Evolutionary conservation across 371 early-diverging fungal species (phyloP), one percentile per base, ranked within the genome.

Genomic region (Circinella umbellata): DNA sequence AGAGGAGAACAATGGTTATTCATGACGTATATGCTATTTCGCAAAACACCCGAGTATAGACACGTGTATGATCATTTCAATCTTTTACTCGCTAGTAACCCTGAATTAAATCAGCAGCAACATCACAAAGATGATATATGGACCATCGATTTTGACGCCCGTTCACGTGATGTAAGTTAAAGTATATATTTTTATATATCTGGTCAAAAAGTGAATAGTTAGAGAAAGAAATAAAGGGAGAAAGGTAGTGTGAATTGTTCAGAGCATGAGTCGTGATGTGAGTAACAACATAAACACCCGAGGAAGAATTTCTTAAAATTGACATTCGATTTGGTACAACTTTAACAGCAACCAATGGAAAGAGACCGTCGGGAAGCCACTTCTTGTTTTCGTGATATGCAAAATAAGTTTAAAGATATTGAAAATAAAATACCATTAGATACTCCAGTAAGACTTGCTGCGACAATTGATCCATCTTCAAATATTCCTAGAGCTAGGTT

Each of bases 31-130:
- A n/a, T 17, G 27, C 37, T 27, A 34, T 49, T 17, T 65, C 27
- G 27, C 27, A 27, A 20, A 34, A 37, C 10, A 34, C 11, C 48
- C 20, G 6, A 27, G 2, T 18, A 4, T 27, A 77, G 85, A 18
- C 83, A 85, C 64, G 39, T 80, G 36, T 77, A 78, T 42, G 83
- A 82, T 64, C 83, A 85, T 54, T 85, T 73, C 65, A 72, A 80
- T 7, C 63, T 81, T 20, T 64, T 82, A 15, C 62, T 82, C 20
- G 54, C 72, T 1, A 68, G 74, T 48, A 55, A 70, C 14, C 66
- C 80, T 34, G 49, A 65, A 20, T 62, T 73, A 20, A 54, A 62
- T 55, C 75, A 64, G 46, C 78, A 72, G 69, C 37, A 55, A 20
- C 57, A 15, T 51, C 51, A 51, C 18, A 35, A 42, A 63, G 37